Percentiles rank a stretch among this genome's conserved stretches.
phyloP scores from a whole-genome alignment of 192 early-diverging fungal genomes.

The Gryganskiella cystojenkinii region DNA sequence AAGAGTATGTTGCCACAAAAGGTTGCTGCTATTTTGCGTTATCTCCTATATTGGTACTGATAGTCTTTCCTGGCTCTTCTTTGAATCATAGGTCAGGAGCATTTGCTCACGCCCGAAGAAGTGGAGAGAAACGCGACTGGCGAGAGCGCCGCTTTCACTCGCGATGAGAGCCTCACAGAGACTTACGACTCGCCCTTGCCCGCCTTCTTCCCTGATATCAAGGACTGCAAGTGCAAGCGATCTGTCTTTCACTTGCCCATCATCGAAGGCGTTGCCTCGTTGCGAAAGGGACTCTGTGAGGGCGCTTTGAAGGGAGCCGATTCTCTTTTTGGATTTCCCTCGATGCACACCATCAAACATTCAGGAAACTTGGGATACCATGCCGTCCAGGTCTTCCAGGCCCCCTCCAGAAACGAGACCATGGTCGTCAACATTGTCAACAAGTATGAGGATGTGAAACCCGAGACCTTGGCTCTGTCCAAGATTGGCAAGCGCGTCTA shows the following conservation, averaged over 20 bases:
- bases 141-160: conserved; percentile 73
- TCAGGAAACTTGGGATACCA: conserved; percentile 76
- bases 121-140: conserved; percentile 66
- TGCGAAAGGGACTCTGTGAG: conserved; percentile 69
- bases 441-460: conserved; percentile 57
- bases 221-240: conserved; percentile 53
- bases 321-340: conserved; percentile 89
- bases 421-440: conserved; percentile 74
- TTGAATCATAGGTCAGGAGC: conserved; percentile 62
- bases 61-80: background rate
- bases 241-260: conserved; percentile 68
- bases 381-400: conserved; percentile 83
- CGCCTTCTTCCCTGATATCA: conserved; percentile 76
- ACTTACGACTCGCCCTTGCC: conserved; percentile 71
- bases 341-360: conserved; percentile 83
- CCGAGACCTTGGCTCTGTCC: conserved; percentile 65
- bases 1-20: conserved; percentile 22
- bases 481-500: conserved; percentile 71
- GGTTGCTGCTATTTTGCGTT: background rate
- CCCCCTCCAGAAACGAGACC: conserved; percentile 68
- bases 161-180: conserved; percentile 45
- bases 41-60: background rate
- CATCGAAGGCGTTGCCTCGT: conserved; percentile 60
- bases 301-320: conserved; percentile 72
- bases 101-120: conserved; percentile 69